These are phyloP conservation scores for Phtheirospermum japonicum DNA, from an alignment of 257 asterid species.

Conservation along the genomic window DNA sequence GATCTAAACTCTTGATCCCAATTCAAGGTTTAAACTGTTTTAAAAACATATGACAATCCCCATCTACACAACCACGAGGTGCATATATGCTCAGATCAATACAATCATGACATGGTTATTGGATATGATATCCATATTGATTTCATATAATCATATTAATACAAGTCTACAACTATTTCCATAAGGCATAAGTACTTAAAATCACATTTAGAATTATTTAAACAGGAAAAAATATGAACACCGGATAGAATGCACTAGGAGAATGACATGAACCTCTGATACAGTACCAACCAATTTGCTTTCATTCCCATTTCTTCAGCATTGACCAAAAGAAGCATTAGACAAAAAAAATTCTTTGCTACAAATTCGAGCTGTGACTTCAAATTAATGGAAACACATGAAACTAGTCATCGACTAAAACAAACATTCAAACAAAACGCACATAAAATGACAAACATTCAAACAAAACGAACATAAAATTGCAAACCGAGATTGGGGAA, in stretches of 20 bases:
- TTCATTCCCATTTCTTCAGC: background rate
- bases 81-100: background rate
- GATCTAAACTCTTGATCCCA: conserved; percentile 5
- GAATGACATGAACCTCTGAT: background rate
- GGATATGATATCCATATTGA: background rate
- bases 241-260: background rate
- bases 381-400: too few species aligned
- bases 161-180: background rate
- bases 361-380: too few species aligned
- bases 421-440: too few species aligned
- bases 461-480: too few species aligned
- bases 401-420: too few species aligned
- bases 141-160: background rate
- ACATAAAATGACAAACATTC: too few species aligned
- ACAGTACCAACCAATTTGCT: background rate
- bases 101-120: background rate
- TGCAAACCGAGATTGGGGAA: too few species aligned
- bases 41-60: background rate
- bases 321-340: background rate
- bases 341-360: background rate
- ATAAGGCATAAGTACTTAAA: background rate
- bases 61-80: background rate
- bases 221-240: background rate
- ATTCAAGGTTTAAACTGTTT: conserved; percentile 13
- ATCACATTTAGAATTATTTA: background rate